Conservation (phyloP, 2,329 filamentous ascomycete species). For the Ceratocystis cubensis region DNA sequence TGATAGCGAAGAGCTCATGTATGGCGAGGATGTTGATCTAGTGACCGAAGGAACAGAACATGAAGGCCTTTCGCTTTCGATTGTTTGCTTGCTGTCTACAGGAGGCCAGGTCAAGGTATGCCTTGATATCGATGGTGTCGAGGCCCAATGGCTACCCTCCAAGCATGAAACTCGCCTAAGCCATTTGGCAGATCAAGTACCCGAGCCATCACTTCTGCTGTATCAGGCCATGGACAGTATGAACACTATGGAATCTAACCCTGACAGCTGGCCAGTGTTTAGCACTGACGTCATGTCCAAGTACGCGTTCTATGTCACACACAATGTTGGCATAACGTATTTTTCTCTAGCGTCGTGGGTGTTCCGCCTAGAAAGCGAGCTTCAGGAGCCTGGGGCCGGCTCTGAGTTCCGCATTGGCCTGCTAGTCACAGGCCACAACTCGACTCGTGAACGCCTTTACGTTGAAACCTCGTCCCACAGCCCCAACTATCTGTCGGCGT, state of each 20-base stretch:
- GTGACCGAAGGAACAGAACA: constrained; percentile 44
- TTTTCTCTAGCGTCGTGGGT: constrained; percentile 51
- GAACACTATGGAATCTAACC: constrained; percentile 40
- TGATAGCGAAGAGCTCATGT: constrained; percentile 47
- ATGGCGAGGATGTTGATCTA: constrained; percentile 51
- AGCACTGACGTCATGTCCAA: constrained; percentile 48
- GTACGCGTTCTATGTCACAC: constrained; percentile 51
- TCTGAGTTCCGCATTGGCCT: constrained; percentile 50
- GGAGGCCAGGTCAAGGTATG: constrained; percentile 50
- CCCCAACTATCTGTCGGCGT: constrained; percentile 40
- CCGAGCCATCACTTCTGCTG: constrained; percentile 41
- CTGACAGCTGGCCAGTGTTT: constrained; percentile 51
- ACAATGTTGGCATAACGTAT: constrained; percentile 47
- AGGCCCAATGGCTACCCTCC: constrained; percentile 54
- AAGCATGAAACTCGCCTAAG: constrained; percentile 38
- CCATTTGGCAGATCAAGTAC: constrained; percentile 30
- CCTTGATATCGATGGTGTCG: constrained; percentile 48
- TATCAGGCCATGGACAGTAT: constrained; percentile 53
- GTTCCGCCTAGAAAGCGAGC: constrained; percentile 49
- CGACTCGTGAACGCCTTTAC: constrained; percentile 44
- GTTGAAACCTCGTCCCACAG: constrained; percentile 39
- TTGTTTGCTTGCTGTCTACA: constrained; percentile 48
- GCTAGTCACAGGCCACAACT: constrained; percentile 45
- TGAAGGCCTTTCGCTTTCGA: constrained; percentile 47
- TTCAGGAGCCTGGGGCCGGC: constrained; percentile 43